These are phyloP conservation scores for Cercospora sp. DNA, from an alignment of 2,329 filamentous ascomycete species.

Conservation along the genomic window DNA sequence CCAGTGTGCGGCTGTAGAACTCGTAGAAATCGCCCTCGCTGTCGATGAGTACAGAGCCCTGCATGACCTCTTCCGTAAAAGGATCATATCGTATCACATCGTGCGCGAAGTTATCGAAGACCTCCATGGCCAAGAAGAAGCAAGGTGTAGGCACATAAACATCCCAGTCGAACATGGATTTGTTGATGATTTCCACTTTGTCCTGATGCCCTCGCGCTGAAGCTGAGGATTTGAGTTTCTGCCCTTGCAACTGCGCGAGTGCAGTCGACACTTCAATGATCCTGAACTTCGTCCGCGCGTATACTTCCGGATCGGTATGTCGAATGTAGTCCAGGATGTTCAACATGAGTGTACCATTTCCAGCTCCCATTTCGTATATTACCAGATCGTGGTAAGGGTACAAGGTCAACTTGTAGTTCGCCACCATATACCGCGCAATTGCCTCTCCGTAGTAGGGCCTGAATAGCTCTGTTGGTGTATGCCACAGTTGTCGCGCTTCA, in stretches of 20 bases:
- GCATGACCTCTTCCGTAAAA: slow-evolving; percentile 75
- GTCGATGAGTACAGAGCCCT: slow-evolving; percentile 87
- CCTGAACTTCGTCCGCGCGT: slow-evolving; percentile 87
- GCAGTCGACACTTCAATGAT: slow-evolving; percentile 92
- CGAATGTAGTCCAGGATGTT: slow-evolving; percentile 98
- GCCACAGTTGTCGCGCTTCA: slow-evolving; percentile 89
- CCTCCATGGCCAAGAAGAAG: slow-evolving; percentile 96
- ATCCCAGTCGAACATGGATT: slow-evolving; percentile 92
- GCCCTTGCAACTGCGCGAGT: slow-evolving; percentile 74
- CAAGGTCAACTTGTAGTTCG: slow-evolving; percentile 90
- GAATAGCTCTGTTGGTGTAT: slow-evolving; percentile 97
- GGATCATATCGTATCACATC: slow-evolving; percentile 90
- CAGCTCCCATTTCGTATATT: slow-evolving; percentile 98
- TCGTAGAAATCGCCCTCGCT: slow-evolving; percentile 86
- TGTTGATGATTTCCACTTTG: slow-evolving; percentile 92
- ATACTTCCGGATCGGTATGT: slow-evolving; percentile 83
- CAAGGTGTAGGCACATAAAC: slow-evolving; percentile 85
- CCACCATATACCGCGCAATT: slow-evolving; percentile 90
- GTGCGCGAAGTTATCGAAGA: slow-evolving; percentile 98
- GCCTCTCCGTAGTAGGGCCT: slow-evolving; percentile 95
- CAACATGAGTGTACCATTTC: slow-evolving; percentile 95
- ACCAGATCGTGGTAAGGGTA: slow-evolving; percentile 96
- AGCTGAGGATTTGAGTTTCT: slow-evolving; percentile 66
- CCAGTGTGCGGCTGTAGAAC: slow-evolving; percentile 79
- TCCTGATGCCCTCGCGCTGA: slow-evolving; percentile 72